Conservation (phyloP, 305 asterid genomes). For the Euphrasia arctica region DNA sequence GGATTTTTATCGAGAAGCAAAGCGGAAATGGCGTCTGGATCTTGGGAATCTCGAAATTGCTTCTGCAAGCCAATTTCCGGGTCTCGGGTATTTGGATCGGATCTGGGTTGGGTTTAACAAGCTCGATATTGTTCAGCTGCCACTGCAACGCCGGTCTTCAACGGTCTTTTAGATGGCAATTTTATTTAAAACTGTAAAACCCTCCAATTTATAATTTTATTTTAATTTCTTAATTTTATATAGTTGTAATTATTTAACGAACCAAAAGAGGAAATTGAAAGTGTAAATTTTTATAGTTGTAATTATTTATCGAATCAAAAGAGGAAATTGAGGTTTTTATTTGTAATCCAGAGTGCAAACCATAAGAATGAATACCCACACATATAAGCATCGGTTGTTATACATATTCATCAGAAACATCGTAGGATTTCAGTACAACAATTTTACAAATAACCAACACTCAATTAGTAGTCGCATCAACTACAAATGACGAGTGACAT, state of each 20-base stretch:
- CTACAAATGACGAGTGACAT: conserved; percentile 11
- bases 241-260: too few relatives aligned
- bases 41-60: conserved; percentile 20
- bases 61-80: neutral
- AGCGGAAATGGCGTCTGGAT: conserved; percentile 30
- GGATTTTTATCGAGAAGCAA: conserved; percentile 20
- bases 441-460: conserved; percentile 21
- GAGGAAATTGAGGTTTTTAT: too few relatives aligned
- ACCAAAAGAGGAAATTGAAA: too few relatives aligned
- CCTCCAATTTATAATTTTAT: too few relatives aligned
- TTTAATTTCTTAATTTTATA: too few relatives aligned
- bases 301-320: too few relatives aligned
- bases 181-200: too few relatives aligned
- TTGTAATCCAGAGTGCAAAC: too few relatives aligned
- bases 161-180: neutral
- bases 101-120: conserved; percentile 1
- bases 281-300: too few relatives aligned
- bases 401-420: neutral
- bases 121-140: neutral
- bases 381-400: too few relatives aligned
- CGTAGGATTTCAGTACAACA: conserved; percentile 8
- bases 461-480: neutral
- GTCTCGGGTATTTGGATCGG: conserved; percentile 1
- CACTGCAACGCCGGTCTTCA: neutral
- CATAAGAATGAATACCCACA: too few relatives aligned